Conservation (phyloP, 345 rosid genomes). For the Mangifera indica region DNA sequence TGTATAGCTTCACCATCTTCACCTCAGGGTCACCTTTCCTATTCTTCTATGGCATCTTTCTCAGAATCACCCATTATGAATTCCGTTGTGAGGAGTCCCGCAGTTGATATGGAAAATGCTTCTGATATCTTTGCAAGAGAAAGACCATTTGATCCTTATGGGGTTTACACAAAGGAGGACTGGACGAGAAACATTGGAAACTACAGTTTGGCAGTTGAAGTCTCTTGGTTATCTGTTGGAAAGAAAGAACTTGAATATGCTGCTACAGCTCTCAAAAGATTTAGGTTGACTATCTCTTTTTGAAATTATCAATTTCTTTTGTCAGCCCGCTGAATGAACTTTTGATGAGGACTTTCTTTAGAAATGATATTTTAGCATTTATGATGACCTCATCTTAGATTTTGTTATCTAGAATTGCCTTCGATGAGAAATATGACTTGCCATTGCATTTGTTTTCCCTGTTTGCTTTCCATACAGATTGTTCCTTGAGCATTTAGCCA, state of each 20-base stretch:
- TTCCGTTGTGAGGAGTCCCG: slow-evolving; percentile 31
- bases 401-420: not conserved
- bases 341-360: not conserved
- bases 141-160: slow-evolving; percentile 42
- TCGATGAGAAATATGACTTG: slow-evolving; percentile 1
- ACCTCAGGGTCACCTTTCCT: slow-evolving; percentile 40
- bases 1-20: slow-evolving; percentile 37
- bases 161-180: slow-evolving; percentile 41
- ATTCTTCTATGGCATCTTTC: slow-evolving; percentile 39
- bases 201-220: slow-evolving; percentile 52
- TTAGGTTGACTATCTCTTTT: slow-evolving; percentile 37
- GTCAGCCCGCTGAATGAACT: not conserved
- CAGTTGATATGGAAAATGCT: slow-evolving; percentile 24
- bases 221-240: slow-evolving; percentile 59
- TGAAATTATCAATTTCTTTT: not conserved
- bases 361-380: not conserved
- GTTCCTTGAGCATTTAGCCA: slow-evolving; percentile 61
- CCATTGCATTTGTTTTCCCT: slow-evolving; percentile 2
- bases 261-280: slow-evolving; percentile 55
- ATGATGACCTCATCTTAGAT: slow-evolving; percentile 1
- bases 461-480: slow-evolving; percentile 33
- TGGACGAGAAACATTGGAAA: slow-evolving; percentile 44
- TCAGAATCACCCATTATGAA: slow-evolving; percentile 38
- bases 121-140: slow-evolving; percentile 25
- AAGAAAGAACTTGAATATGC: slow-evolving; percentile 64